phyloP scores from a whole-genome alignment of 148 eudicot species.

The Camellia sinensis region DNA sequence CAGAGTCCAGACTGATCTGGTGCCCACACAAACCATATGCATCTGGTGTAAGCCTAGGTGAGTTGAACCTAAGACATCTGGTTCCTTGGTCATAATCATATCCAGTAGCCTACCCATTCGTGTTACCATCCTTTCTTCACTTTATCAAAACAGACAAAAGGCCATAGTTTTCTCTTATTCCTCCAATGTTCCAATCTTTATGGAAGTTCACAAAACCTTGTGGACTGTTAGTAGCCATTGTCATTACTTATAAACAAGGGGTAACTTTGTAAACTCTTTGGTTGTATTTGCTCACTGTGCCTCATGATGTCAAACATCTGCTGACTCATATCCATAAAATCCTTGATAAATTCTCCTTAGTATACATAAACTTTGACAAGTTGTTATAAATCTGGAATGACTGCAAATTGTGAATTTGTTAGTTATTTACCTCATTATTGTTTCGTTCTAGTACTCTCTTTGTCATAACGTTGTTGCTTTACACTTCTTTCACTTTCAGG shows the following conservation, averaged over 20 bases:
- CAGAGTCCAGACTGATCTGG: too few species aligned
- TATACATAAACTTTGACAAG: neutral
- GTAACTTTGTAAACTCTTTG: neutral
- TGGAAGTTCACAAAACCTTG: neutral
- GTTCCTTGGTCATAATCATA: neutral
- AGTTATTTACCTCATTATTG: neutral
- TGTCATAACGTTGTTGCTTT: neutral
- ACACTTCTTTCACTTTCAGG: neutral
- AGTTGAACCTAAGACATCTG: neutral
- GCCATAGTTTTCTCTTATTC: neutral
- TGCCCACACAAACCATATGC: neutral
- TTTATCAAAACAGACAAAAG: neutral
- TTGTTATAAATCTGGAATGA: neutral
- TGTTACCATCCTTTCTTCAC: neutral
- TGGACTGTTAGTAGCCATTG: neutral
- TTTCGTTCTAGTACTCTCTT: neutral
- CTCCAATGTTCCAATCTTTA: neutral
- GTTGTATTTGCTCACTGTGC: neutral
- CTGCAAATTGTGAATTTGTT: neutral
- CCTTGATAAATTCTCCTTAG: neutral
- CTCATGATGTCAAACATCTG: neutral
- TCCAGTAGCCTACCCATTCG: neutral
- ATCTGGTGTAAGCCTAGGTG: neutral
- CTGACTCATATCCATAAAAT: neutral
- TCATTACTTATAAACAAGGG: neutral